A percentile compares a stretch with the other conserved stretches of the same genome.
Evolutionary conservation across 2,329 filamentous ascomycete genomes (phyloP).

Genomic region (Neobulgaria alba): DNA sequence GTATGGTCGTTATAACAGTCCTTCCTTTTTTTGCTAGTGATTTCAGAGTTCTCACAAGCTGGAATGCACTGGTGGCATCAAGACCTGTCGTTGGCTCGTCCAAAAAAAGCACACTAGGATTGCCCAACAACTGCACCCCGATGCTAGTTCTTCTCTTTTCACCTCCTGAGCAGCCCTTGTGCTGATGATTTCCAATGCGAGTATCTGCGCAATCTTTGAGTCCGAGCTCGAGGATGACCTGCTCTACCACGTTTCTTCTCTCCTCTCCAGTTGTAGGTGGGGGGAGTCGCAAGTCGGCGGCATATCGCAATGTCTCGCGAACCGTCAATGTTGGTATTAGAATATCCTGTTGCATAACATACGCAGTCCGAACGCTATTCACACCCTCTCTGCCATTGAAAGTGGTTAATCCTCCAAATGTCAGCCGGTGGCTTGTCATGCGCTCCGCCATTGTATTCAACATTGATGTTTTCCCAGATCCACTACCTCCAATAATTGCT

Average conservation of each 20-base stretch:
- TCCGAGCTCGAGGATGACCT: conserved; percentile 67
- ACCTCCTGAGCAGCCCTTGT: conserved; percentile 70
- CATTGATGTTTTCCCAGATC: conserved; percentile 64
- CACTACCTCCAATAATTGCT: conserved; percentile 67
- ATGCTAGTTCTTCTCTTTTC: conserved; percentile 72
- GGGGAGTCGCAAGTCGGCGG: conserved; percentile 62
- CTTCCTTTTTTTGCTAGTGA: conserved; percentile 57
- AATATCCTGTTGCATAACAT: conserved; percentile 71
- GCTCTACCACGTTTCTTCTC: conserved; percentile 57
- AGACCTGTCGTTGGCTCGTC: conserved; percentile 74
- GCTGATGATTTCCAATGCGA: conserved; percentile 59
- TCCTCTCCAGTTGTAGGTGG: conserved; percentile 51
- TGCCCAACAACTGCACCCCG: conserved; percentile 69
- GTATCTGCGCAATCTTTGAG: conserved; percentile 72
- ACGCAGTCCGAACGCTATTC: conserved; percentile 50
- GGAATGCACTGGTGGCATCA: conserved; percentile 69
- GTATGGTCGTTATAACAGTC: conserved; percentile 66
- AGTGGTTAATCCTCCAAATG: conserved; percentile 44
- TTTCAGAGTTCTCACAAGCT: conserved; percentile 63
- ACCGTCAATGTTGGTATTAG: conserved; percentile 66
- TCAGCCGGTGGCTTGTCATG: conserved; percentile 45
- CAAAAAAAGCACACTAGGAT: conserved; percentile 68
- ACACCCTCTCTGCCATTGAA: conserved; percentile 54
- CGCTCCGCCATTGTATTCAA: conserved; percentile 65
- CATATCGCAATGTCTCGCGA: conserved; percentile 64